Conservation (phyloP, 139 green algal species). For the Penium margaritaceum region DNA sequence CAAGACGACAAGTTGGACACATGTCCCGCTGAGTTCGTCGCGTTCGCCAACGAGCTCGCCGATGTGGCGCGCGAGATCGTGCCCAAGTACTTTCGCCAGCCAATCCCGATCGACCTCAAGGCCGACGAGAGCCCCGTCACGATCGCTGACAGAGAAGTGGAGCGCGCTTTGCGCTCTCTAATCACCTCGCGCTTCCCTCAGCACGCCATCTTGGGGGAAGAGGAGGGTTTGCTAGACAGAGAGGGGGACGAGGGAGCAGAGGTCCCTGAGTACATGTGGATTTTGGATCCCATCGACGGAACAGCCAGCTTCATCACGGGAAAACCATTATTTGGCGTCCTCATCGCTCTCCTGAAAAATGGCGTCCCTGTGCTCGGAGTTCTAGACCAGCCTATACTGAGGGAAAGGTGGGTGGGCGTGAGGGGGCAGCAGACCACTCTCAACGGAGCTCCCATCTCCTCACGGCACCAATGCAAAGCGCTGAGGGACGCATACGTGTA, state of each 20-base stretch:
- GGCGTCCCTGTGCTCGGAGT: slow-evolving; percentile 80
- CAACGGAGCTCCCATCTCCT: slow-evolving; percentile 69
- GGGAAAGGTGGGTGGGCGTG: slow-evolving; percentile 87
- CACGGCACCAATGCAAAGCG: slow-evolving; percentile 34
- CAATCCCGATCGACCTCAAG: slow-evolving; percentile 71
- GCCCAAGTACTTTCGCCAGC: slow-evolving; percentile 65
- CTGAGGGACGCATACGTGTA: slow-evolving; percentile 49
- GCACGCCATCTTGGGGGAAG: slow-evolving; percentile 29
- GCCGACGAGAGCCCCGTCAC: slow-evolving; percentile 61
- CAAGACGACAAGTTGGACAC: too few relatives aligned
- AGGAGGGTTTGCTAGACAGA: slow-evolving; percentile 2
- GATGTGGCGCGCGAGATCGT: slow-evolving; percentile 67
- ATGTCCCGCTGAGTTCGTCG: slow-evolving; percentile 19
- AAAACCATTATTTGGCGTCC: slow-evolving; percentile 92
- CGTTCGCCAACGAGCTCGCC: slow-evolving; percentile 63
- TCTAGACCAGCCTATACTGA: slow-evolving; percentile 86
- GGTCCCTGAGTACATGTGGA: slow-evolving; percentile 77
- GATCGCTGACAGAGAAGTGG: slow-evolving; percentile 5
- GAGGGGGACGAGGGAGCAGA: slow-evolving; percentile 9
- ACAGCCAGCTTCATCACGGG: slow-evolving; percentile 99
- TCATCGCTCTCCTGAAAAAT: slow-evolving; percentile 81
- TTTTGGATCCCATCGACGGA: slow-evolving; percentile 96
- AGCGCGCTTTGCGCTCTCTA: not conserved
- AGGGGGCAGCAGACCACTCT: slow-evolving; percentile 66
- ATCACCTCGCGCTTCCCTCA: slow-evolving; percentile 11